These are phyloP conservation scores for Lotmaria passim DNA, from an alignment of 208 protist genomes.

Conservation along the genomic window DNA sequence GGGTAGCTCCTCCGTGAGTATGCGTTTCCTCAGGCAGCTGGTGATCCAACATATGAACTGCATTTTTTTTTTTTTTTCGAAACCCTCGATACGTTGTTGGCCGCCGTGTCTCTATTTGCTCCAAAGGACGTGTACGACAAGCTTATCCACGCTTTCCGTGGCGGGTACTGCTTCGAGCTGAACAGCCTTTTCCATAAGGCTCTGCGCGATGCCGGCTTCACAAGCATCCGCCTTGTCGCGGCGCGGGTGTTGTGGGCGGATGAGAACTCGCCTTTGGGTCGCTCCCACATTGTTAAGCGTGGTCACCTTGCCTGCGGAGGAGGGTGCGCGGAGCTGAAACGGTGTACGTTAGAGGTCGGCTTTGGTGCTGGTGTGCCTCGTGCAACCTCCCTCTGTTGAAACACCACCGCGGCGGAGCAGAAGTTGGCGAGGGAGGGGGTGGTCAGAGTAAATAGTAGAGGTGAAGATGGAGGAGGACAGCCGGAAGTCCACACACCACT, in stretches of 20 bases:
- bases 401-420: slow-evolving; percentile 1
- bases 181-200: slow-evolving; percentile 26
- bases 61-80: slow-evolving; percentile 40
- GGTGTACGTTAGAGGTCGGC: slow-evolving; percentile 34
- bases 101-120: slow-evolving; percentile 26
- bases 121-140: slow-evolving; percentile 20
- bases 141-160: slow-evolving; percentile 26
- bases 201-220: slow-evolving; percentile 20
- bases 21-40: slow-evolving; percentile 20
- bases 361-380: slow-evolving; percentile 24
- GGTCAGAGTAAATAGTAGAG: slow-evolving; percentile 11
- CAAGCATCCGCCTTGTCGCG: neutral
- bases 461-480: neutral
- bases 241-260: slow-evolving; percentile 5
- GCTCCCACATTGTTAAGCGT: slow-evolving; percentile 22
- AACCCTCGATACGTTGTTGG: slow-evolving; percentile 18
- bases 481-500: slow-evolving; percentile 24
- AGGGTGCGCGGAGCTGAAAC: neutral
- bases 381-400: slow-evolving; percentile 12
- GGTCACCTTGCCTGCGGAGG: neutral
- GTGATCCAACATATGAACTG: slow-evolving; percentile 1
- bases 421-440: neutral
- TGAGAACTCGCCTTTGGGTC: slow-evolving; percentile 8
- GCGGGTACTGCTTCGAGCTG: slow-evolving; percentile 42
- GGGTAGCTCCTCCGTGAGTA: neutral